Evolutionary conservation across 495 filamentous ascomycete genomes (phyloP).

Genomic region (Aspergillus hancockii): DNA sequence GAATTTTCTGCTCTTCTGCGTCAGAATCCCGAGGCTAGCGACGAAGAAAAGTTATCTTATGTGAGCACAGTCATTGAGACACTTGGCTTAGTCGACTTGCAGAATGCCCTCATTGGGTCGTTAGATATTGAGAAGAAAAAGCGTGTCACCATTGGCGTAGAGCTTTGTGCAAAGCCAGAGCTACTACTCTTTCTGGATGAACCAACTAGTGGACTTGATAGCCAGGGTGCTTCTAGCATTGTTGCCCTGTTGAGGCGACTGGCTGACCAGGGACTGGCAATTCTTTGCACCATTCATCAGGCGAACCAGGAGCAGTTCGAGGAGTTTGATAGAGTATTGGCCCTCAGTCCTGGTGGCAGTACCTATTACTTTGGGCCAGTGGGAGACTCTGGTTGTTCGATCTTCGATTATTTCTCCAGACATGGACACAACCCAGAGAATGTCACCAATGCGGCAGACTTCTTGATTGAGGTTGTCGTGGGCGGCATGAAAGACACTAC

Average conservation of each 20-base stretch:
- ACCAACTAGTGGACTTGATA: slow-evolving; percentile 73
- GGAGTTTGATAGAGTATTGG: slow-evolving; percentile 71
- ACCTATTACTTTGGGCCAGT: slow-evolving; percentile 72
- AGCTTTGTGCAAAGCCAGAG: slow-evolving; percentile 74
- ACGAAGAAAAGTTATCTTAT: slow-evolving; percentile 75
- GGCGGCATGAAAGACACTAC: slow-evolving; percentile 67
- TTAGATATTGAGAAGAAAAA: slow-evolving; percentile 65
- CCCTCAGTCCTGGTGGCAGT: slow-evolving; percentile 64
- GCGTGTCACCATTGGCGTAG: slow-evolving; percentile 77
- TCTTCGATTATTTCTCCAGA: slow-evolving; percentile 56
- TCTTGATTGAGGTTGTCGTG: slow-evolving; percentile 85
- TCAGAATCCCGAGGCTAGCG: slow-evolving; percentile 66
- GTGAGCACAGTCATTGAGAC: slow-evolving; percentile 79
- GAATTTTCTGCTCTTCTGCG: slow-evolving; percentile 82
- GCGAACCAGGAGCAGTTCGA: slow-evolving; percentile 81
- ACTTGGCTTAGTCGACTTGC: slow-evolving; percentile 79
- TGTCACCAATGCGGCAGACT: slow-evolving; percentile 77
- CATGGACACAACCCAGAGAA: slow-evolving; percentile 38
- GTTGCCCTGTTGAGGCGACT: slow-evolving; percentile 70
- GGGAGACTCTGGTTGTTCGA: slow-evolving; percentile 49
- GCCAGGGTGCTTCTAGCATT: slow-evolving; percentile 73
- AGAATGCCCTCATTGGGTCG: slow-evolving; percentile 79
- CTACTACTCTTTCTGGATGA: slow-evolving; percentile 74
- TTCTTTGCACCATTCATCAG: slow-evolving; percentile 70
- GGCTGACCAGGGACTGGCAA: slow-evolving; percentile 63